Conservation (phyloP, 2,329 filamentous ascomycete genomes). For the Aspergillus pseudonomiae region DNA sequence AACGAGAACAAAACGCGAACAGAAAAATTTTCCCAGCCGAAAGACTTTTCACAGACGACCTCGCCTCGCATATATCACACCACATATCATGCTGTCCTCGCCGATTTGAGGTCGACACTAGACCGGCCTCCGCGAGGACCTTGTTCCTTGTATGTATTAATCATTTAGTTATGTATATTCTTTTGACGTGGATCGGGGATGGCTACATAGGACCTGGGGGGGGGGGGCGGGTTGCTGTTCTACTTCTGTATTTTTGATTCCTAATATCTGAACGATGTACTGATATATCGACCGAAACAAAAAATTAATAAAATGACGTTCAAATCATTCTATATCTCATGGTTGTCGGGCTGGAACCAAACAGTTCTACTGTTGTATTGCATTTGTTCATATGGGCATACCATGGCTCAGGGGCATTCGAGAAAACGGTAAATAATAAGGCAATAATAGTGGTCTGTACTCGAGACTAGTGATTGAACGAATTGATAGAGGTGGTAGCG, state of each 20-base stretch:
- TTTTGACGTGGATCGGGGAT: background rate
- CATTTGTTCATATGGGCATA: background rate
- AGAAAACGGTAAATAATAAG: background rate
- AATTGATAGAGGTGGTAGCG: too few species aligned
- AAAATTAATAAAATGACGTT: background rate
- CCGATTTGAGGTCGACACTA: background rate
- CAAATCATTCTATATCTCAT: background rate
- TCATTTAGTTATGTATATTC: slow-evolving; percentile 3
- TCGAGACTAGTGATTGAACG: too few species aligned
- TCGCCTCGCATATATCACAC: background rate
- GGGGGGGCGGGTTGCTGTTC: background rate
- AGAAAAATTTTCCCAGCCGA: background rate
- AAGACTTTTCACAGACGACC: background rate
- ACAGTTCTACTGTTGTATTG: background rate
- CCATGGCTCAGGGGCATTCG: background rate
- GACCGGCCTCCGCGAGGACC: background rate
- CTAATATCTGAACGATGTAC: background rate
- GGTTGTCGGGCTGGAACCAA: too few species aligned
- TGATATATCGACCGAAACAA: slow-evolving; percentile 1
- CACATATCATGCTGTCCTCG: background rate
- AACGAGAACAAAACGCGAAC: background rate
- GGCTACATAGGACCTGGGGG: background rate
- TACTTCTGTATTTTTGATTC: background rate
- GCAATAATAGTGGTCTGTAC: background rate
- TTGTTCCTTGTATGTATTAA: slow-evolving; percentile 5